Conservation (phyloP, 2,329 filamentous ascomycete genomes). For the Colletotrichum sojae region DNA sequence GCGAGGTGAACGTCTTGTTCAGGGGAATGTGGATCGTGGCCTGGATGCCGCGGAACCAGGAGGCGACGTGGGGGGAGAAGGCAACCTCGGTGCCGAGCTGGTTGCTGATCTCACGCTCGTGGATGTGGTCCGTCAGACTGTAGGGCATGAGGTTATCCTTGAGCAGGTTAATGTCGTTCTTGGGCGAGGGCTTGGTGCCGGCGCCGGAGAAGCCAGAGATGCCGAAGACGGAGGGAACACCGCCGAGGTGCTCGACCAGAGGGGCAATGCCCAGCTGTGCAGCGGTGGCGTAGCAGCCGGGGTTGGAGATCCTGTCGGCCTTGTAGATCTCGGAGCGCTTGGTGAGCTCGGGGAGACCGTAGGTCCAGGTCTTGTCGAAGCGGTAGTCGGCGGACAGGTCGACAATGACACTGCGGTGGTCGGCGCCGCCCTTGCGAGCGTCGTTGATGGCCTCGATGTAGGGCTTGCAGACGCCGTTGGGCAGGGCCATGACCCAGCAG, state of each 20-base stretch:
- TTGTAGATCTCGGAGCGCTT: slow-evolving; percentile 82
- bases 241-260: slow-evolving; percentile 81
- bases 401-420: slow-evolving; percentile 81
- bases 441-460: slow-evolving; percentile 91
- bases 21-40: slow-evolving; percentile 93
- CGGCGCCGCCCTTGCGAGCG: slow-evolving; percentile 66
- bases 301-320: slow-evolving; percentile 88
- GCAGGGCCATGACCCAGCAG: slow-evolving; percentile 97
- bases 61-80: slow-evolving; percentile 95
- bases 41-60: slow-evolving; percentile 96
- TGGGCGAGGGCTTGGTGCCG: slow-evolving; percentile 92
- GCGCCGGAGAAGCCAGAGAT: slow-evolving; percentile 96
- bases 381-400: slow-evolving; percentile 98
- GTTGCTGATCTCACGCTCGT: slow-evolving; percentile 89
- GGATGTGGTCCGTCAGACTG: slow-evolving; percentile 92
- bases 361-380: slow-evolving; percentile 88
- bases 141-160: slow-evolving; percentile 93
- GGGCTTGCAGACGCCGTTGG: slow-evolving; percentile 94
- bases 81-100: slow-evolving; percentile 83
- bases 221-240: slow-evolving; percentile 87
- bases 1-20: slow-evolving; percentile 86
- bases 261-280: slow-evolving; percentile 92
- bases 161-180: slow-evolving; percentile 90
- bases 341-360: slow-evolving; percentile 89
- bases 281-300: slow-evolving; percentile 95